Evolutionary conservation across 2,329 filamentous ascomycete genomes (phyloP).

Genomic region (Alternaria sp.): DNA sequence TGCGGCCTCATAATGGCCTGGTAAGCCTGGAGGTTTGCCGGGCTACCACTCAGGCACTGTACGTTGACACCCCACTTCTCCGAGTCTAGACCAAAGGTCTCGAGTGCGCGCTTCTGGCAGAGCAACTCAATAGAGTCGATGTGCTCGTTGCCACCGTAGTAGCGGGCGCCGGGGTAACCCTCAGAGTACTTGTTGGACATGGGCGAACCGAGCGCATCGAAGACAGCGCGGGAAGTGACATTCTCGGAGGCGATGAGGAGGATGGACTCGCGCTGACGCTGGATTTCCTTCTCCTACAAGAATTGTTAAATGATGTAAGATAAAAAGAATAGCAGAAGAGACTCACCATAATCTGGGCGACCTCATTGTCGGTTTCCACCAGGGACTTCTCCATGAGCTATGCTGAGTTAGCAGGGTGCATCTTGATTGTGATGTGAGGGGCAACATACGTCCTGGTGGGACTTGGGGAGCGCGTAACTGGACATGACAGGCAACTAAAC

Average conservation of each 20-base stretch:
- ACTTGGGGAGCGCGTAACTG: slow-evolving; percentile 70
- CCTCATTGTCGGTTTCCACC: slow-evolving; percentile 89
- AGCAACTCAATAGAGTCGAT: slow-evolving; percentile 90
- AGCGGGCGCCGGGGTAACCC: slow-evolving; percentile 93
- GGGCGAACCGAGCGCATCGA: slow-evolving; percentile 61
- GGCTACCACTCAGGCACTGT: slow-evolving; percentile 83
- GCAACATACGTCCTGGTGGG: slow-evolving; percentile 70
- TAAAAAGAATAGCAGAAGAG: neutral
- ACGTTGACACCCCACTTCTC: slow-evolving; percentile 98
- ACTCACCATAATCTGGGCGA: slow-evolving; percentile 95
- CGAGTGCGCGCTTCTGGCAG: slow-evolving; percentile 88
- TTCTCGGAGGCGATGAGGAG: slow-evolving; percentile 62
- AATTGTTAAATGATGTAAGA: slow-evolving; percentile 22
- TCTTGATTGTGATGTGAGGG: slow-evolving; percentile 27
- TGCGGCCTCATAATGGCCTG: slow-evolving; percentile 96
- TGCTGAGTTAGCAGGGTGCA: slow-evolving; percentile 49
- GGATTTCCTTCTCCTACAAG: slow-evolving; percentile 82
- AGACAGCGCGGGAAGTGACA: slow-evolving; percentile 51
- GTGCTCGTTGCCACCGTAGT: slow-evolving; percentile 96
- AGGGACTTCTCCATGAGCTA: slow-evolving; percentile 97
- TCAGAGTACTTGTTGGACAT: slow-evolving; percentile 96
- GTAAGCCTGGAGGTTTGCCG: slow-evolving; percentile 98
- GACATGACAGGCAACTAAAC: slow-evolving; percentile 38
- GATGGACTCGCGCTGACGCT: slow-evolving; percentile 98
- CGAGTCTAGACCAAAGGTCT: slow-evolving; percentile 83